phyloP scores from a whole-genome alignment of 139 green algal genomes.

The Trebouxia sp. region DNA sequence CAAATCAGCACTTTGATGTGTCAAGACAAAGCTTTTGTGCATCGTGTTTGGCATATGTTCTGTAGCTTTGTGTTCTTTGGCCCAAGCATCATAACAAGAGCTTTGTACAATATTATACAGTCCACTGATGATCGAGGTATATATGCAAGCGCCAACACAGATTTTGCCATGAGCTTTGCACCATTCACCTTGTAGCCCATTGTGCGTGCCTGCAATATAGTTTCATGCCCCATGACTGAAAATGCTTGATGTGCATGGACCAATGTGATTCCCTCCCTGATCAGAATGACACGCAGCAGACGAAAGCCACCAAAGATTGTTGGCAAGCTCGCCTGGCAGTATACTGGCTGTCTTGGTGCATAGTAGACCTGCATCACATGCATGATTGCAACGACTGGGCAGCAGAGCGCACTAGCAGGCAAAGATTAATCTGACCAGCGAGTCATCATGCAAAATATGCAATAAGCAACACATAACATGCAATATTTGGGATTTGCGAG shows the following conservation, averaged over 20 bases:
- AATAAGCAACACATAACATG: background rate
- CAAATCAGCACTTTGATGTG: background rate
- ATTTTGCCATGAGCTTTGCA: no score
- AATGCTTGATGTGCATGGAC: slow-evolving; percentile 91
- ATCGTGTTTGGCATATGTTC: no score
- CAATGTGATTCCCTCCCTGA: slow-evolving; percentile 81
- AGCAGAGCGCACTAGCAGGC: no score
- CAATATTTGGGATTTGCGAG: no score
- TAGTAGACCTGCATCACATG: slow-evolving; percentile 98
- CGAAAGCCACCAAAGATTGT: slow-evolving; percentile 69
- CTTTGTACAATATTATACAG: no score
- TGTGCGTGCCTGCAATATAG: slow-evolving; percentile 77
- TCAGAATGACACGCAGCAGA: slow-evolving; percentile 63
- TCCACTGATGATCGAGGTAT: no score
- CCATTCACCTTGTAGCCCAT: slow-evolving; percentile 77
- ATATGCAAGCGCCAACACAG: no score
- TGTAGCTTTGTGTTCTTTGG: no score
- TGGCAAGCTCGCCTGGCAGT: slow-evolving; percentile 66
- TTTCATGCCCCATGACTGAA: slow-evolving; percentile 82
- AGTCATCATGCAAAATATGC: background rate
- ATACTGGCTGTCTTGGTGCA: slow-evolving; percentile 72
- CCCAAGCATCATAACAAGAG: no score
- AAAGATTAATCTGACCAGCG: no score
- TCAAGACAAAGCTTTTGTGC: no score
- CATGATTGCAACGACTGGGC: no score